Base-by-base conservation (phyloP, 2,329 filamentous ascomycete genomes). In the Beauveria sp. region DNA sequence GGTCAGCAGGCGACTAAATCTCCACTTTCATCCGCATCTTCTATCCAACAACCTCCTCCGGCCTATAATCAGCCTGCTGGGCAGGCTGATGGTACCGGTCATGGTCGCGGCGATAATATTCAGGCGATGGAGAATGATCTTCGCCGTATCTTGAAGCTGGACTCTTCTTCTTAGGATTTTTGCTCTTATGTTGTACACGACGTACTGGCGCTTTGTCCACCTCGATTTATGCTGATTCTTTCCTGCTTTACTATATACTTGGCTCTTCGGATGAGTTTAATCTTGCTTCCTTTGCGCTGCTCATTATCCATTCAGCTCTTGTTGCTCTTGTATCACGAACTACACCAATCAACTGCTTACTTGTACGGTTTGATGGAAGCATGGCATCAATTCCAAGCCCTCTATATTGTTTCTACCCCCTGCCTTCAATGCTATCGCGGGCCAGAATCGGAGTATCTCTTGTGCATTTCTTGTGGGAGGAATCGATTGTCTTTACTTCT, bases 91-190 rank as follows among this genome's bases (percentile, higher is more conserved):
- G 42, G 26, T n/a, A 40, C 43, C 5, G 34, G 54, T n/a, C 49
- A 66, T 12, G 64, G 58, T n/a, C 65, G 66, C 43, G 49, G 65
- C 49, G 64, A 64, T n/a, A 74, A 79, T 59, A 68, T 83, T 43
- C 69, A 77, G 50, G 74, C 75, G 12, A 80, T 84, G 76, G 82
- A 85, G 66, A 78, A 83, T 56, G 77, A 77, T 64, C 77, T 85
- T 61, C 77, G 81, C 53, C 77, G 79, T 62, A 78, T 84, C 59
- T 73, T 85, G 63, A 84, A 83, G 62, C 62, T 78, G 20, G 68
- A 69, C 24, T 65, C 58, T 54, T 28, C 50, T 40, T 59, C 57
- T 40, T 59, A 43, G 26, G n/a, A 45, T 38, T 38, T 24, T 22
- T 45, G 47, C 57, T 52, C 4, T 20, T 5, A 42, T 22, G 22